These are phyloP conservation scores for Backusella westeae DNA, from an alignment of 192 early-diverging fungal species.

Conservation along the genomic window DNA sequence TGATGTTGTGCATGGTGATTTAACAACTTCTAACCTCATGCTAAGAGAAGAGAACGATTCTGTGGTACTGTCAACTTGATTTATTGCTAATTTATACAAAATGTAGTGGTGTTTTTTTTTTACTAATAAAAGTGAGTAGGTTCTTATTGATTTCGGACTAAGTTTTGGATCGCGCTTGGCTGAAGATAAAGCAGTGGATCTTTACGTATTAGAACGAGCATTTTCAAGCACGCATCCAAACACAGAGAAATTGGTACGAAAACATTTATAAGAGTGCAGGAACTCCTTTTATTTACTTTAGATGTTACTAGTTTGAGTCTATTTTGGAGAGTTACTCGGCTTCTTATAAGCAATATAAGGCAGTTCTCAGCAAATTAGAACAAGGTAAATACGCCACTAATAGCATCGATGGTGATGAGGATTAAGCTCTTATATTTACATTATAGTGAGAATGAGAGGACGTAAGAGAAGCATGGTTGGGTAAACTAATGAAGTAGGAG, in stretches of 20 bases:
- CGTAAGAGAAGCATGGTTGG: constrained; percentile 83
- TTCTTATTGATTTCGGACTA: constrained; percentile 96
- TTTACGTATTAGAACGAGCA: constrained; percentile 97
- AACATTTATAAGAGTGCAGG: not conserved
- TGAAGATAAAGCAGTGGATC: constrained; percentile 98
- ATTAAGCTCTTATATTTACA: not conserved
- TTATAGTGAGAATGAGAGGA: constrained; percentile 71
- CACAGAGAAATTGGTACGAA: constrained; percentile 68
- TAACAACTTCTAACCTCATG: constrained; percentile 96
- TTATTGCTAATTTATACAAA: not conserved
- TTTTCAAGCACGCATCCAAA: constrained; percentile 92
- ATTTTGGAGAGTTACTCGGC: constrained; percentile 70
- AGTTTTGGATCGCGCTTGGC: constrained; percentile 78
- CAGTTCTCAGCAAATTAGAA: constrained; percentile 69
- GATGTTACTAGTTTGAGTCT: constrained; percentile 57
- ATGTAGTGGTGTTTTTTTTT: not conserved
- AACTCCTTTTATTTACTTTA: not conserved
- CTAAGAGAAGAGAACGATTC: constrained; percentile 49
- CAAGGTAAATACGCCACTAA: constrained; percentile 61
- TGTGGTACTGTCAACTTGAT: constrained; percentile 38
- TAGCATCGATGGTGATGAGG: not conserved
- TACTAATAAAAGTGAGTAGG: constrained; percentile 24
- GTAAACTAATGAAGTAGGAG: not conserved
- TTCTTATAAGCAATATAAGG: constrained; percentile 55
- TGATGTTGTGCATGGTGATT: constrained; percentile 93